A percentile compares a stretch with the other conserved stretches of the same genome.
Conservation (phyloP, 805 yeast genomes). For the Ogataea angusta region DNA sequence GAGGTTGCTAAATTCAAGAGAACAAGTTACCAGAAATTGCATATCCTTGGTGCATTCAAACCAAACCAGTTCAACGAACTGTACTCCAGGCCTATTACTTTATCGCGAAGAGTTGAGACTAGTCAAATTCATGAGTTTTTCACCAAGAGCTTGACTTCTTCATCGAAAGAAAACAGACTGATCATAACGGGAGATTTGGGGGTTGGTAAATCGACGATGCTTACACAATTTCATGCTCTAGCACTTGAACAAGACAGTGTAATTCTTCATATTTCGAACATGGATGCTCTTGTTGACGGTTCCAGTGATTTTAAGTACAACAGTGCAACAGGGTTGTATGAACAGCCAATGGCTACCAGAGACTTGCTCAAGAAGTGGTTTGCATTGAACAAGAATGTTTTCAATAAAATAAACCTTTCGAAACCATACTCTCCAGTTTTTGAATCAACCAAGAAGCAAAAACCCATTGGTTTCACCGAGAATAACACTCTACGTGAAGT, state of each 20-base stretch:
- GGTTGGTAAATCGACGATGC: constrained; percentile 70
- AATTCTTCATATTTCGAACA: constrained; percentile 61
- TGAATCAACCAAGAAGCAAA: constrained; percentile 17
- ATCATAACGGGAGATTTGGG: constrained; percentile 71
- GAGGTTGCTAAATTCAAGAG: constrained; percentile 41
- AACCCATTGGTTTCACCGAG: constrained; percentile 9
- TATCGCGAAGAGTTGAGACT: constrained; percentile 51
- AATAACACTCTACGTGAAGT: constrained; percentile 43
- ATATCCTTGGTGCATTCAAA: constrained; percentile 59
- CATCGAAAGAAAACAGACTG: constrained; percentile 44
- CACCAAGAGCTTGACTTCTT: constrained; percentile 29
- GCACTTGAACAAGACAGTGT: constrained; percentile 39
- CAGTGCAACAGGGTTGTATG: constrained; percentile 45
- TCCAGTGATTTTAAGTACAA: constrained; percentile 63
- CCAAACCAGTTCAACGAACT: constrained; percentile 68
- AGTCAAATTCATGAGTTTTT: constrained; percentile 39
- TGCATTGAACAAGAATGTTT: constrained; percentile 41
- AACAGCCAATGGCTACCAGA: constrained; percentile 76
- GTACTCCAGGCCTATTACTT: constrained; percentile 55
- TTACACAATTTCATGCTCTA: constrained; percentile 68
- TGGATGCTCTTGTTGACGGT: constrained; percentile 66
- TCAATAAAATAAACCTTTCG: constrained; percentile 32
- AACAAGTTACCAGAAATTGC: constrained; percentile 41
- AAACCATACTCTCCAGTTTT: constrained; percentile 21
- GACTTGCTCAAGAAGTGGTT: constrained; percentile 52